Base-by-base conservation (phyloP, 2,329 filamentous ascomycete genomes). In the Penicillium sp. region DNA sequence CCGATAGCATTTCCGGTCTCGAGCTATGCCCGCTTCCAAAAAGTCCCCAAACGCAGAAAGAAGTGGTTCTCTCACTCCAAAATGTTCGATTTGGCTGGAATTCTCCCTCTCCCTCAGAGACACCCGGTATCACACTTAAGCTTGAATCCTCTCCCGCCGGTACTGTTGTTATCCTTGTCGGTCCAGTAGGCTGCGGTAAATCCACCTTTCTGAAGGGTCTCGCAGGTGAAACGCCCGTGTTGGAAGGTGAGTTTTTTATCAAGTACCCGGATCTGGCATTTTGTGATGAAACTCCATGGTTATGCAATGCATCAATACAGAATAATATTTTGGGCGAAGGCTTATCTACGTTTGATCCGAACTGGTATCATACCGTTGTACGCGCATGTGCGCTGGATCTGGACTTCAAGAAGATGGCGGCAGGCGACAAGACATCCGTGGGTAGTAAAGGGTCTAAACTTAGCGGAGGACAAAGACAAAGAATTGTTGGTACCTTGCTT, bases 141-240 rank as follows among this genome's bases (percentile, higher is more conserved):
- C 4, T 54, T 9, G 9, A n/a, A 12, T 16, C 35, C 10, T 46
- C 47, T 2, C 36, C 42, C 9, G 28, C 67, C 59, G 46, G 73
- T 69, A 60, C 61, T 73, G 56, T 78, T 66, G 54, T 73, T 73
- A 61, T 47, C 10, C 63, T 80, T 26, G 67, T 78, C 47, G 77
- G 77, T 9, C 73, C 76, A 19, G 73, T 79, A 17, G 78, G 75
- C 7, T 76, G 74, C 56, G 78, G 78, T 4, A 81, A 80, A 57
- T 79, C 77, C 8, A 79, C 77, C 1, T 64, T 80, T 11, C 64
- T 74, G 8, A 69, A 69, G 49, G 61, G 62, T 5, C 46, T 75
- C 2, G 57, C 73, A 1, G 67, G 70, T 42, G 73, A 75, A 41
- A 63, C 66, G 5, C 52, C 56, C 2, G n/a, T 64, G 11, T 26